Percentiles rank a stretch among this genome's conserved stretches.
Evolutionary conservation across 805 yeast species (phyloP).

Genomic region (Kluyveromyces lactis): DNA sequence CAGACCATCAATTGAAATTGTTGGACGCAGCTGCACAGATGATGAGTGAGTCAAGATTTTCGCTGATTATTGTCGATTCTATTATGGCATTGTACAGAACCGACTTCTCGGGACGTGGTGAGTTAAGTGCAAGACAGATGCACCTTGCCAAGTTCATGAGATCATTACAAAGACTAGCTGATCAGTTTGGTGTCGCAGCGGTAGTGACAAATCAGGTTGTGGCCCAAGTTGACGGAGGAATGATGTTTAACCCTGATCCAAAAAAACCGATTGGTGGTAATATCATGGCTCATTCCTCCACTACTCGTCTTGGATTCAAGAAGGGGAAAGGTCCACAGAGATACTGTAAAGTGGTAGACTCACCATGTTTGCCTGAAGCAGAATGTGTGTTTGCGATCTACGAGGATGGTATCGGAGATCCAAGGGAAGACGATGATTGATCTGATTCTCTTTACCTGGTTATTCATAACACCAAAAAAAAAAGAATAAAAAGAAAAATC

Average conservation of each 20-base stretch:
- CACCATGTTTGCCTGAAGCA: slow-evolving; percentile 93
- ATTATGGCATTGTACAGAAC: slow-evolving; percentile 95
- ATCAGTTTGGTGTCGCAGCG: slow-evolving; percentile 96
- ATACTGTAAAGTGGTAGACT: slow-evolving; percentile 89
- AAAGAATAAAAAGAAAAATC: too few relatives aligned
- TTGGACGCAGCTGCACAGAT: slow-evolving; percentile 85
- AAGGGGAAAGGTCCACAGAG: slow-evolving; percentile 91
- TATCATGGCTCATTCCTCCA: slow-evolving; percentile 93
- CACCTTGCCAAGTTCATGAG: slow-evolving; percentile 93
- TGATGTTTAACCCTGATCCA: slow-evolving; percentile 85
- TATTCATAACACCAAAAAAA: too few relatives aligned
- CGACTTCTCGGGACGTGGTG: slow-evolving; percentile 93
- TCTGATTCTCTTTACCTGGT: slow-evolving; percentile 2
- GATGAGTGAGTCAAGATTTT: slow-evolving; percentile 93
- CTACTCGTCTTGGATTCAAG: slow-evolving; percentile 82
- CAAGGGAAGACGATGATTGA: slow-evolving; percentile 64
- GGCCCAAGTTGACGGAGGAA: slow-evolving; percentile 90
- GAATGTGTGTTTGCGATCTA: slow-evolving; percentile 94
- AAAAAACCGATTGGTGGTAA: slow-evolving; percentile 98
- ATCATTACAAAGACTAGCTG: slow-evolving; percentile 85
- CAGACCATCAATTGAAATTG: slow-evolving; percentile 88
- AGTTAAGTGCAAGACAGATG: slow-evolving; percentile 86
- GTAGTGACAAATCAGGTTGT: slow-evolving; percentile 95
- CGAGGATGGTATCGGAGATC: slow-evolving; percentile 96
- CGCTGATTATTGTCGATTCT: slow-evolving; percentile 88